Conservation (phyloP, 495 filamentous ascomycete species). For the Cercophora samala region DNA sequence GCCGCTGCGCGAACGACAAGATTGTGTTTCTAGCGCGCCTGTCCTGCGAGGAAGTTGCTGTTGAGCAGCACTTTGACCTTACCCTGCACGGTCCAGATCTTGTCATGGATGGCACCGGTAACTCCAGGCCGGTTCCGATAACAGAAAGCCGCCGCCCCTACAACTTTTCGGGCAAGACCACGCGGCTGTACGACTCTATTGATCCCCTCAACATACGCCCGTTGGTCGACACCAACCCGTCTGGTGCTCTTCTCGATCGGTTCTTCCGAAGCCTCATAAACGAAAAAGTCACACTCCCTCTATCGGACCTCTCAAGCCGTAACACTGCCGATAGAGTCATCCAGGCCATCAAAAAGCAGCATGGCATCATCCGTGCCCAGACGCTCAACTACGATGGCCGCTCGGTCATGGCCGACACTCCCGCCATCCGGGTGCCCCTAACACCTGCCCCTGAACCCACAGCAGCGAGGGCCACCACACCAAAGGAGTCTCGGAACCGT, state of each 20-base stretch:
- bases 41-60: slow-evolving; percentile 4
- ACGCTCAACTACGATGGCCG: slow-evolving; percentile 11
- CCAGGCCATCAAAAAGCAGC: slow-evolving; percentile 12
- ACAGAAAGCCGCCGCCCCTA: slow-evolving; percentile 1
- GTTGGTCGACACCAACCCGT: slow-evolving; percentile 3
- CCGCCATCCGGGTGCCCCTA: neutral
- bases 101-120: neutral
- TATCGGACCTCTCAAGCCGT: slow-evolving; percentile 1
- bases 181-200: too few species aligned
- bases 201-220: neutral
- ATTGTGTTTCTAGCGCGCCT: slow-evolving; percentile 5
- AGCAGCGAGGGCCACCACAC: slow-evolving; percentile 6
- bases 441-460: neutral
- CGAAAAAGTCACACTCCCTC: neutral
- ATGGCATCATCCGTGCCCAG: slow-evolving; percentile 10
- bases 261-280: slow-evolving; percentile 12
- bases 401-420: slow-evolving; percentile 5
- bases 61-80: slow-evolving; percentile 13
- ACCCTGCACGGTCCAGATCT: slow-evolving; percentile 6
- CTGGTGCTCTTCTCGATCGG: slow-evolving; percentile 9
- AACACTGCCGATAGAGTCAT: neutral
- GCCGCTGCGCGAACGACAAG: slow-evolving; percentile 1
- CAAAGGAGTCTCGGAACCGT: slow-evolving; percentile 3
- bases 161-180: slow-evolving; percentile 10
- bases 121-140: neutral